Percentiles rank a stretch among this genome's conserved stretches.
Conservation (phyloP, 1,284 basidiomycete genomes). For the Gymnopus androsaceus region DNA sequence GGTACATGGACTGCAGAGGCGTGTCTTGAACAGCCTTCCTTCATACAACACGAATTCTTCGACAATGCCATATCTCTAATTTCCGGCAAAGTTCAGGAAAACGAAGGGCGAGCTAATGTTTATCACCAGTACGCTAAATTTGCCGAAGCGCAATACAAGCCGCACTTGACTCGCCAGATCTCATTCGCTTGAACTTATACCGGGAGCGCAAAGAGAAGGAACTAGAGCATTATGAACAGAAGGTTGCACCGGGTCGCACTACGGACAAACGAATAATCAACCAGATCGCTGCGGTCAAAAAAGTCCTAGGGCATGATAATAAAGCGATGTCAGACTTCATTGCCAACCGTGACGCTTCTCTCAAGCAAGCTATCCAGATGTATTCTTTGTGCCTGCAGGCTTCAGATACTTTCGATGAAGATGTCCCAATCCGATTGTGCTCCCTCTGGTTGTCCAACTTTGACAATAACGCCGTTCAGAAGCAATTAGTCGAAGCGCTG, state of each 20-base stretch:
- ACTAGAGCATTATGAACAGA: slow-evolving; percentile 35
- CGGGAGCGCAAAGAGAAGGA: slow-evolving; percentile 73
- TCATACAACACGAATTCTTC: slow-evolving; percentile 76
- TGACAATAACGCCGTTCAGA: slow-evolving; percentile 46
- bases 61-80: slow-evolving; percentile 56
- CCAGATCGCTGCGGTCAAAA: slow-evolving; percentile 37
- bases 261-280: slow-evolving; percentile 25
- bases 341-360: slow-evolving; percentile 61
- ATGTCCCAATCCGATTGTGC: slow-evolving; percentile 78
- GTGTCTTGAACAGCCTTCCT: slow-evolving; percentile 78
- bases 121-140: slow-evolving; percentile 87
- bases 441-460: slow-evolving; percentile 94
- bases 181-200: slow-evolving; percentile 70
- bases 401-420: slow-evolving; percentile 77
- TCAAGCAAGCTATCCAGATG: slow-evolving; percentile 80
- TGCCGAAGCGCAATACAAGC: slow-evolving; percentile 84
- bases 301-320: slow-evolving; percentile 54
- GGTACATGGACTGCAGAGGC: slow-evolving; percentile 90
- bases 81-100: slow-evolving; percentile 24
- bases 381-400: slow-evolving; percentile 74
- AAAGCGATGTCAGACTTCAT: slow-evolving; percentile 64
- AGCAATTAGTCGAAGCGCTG: slow-evolving; percentile 50
- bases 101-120: slow-evolving; percentile 57
- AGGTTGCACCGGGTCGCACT: slow-evolving; percentile 16
- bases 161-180: slow-evolving; percentile 72